Base-by-base conservation (phyloP, 2,329 filamentous ascomycete genomes). In the Parafenestella ontariensis region DNA sequence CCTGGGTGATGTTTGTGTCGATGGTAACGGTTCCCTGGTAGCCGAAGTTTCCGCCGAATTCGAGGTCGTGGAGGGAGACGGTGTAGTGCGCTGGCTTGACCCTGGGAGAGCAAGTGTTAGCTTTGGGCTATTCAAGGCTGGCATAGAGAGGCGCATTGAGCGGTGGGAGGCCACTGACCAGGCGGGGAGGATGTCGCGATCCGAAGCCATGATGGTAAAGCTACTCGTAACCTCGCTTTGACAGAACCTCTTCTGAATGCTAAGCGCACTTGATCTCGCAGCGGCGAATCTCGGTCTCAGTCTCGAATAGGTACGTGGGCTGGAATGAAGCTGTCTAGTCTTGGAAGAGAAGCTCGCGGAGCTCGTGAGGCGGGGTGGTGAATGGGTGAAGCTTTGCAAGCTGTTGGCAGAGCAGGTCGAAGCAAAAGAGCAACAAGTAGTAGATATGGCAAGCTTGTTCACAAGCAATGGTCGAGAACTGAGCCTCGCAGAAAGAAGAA, bases 1-100 rank as follows among this genome's bases (percentile, higher is more conserved):
- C 79, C 72, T 88, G 86, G 63, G 83, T 83, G 74, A 98, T 83
- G 54, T 89, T 86, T 54, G 89, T 83, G 64, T 89, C 85, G 74
- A 99, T 96, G 62, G 86, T 89, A 60, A 97, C 91, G 18, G 83
- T 87, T 62, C 95, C 95, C 79, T 94, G 87, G 81, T 94, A 99
- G 56, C 85, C 87, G 88, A 94, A 96, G 55, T 79, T 79, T 50
- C 84, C 85, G 60, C 85, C 83, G 49, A 87, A 79, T 65, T 96
- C 88, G 61, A 99, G 81, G 66, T 95, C 89, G 71, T 83, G 87
- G 66, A 99, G 85, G 51, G 89, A 91, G 62, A 99, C 82, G 69
- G 86, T 82, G 79, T 99, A 99, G 80, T 98, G 92, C 59, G 83
- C 81, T 2, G 95, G 92, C 79, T 92, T 94, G 73, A 94, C 87